Percentiles rank a stretch among this genome's conserved stretches.
phyloP scores from a whole-genome alignment of 768 basidiomycete species.

The Tylopilus subfusipes region DNA sequence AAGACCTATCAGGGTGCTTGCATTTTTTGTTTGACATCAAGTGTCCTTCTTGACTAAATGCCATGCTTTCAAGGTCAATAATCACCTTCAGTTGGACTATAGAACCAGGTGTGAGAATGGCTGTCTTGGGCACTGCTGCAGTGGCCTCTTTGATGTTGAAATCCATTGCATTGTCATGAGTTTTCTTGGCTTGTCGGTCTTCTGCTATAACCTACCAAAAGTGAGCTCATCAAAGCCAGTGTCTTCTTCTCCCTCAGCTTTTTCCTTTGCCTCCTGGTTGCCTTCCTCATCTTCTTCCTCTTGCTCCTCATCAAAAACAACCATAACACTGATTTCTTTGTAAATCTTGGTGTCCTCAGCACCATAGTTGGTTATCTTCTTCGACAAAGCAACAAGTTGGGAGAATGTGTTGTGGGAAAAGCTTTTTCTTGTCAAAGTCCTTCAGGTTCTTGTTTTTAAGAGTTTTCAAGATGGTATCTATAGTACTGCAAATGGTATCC shows the following conservation, averaged over 20 bases:
- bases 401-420: conserved; percentile 76
- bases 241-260: conserved; percentile 57
- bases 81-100: conserved; percentile 79
- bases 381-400: conserved; percentile 77
- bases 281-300: conserved; percentile 93
- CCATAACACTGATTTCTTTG: conserved; percentile 95
- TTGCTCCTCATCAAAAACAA: conserved; percentile 95
- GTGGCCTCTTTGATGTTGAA: conserved; percentile 58
- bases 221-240: conserved; percentile 68
- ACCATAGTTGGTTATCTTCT: conserved; percentile 95
- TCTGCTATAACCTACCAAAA: conserved; percentile 74
- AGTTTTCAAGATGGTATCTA: conserved; percentile 85
- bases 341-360: conserved; percentile 89
- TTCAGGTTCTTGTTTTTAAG: conserved; percentile 87
- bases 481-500: conserved; percentile 93
- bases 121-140: conserved; percentile 66
- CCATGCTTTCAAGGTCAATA: conserved; percentile 89
- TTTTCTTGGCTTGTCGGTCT: conserved; percentile 61
- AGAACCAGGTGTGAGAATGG: conserved; percentile 83
- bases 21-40: conserved; percentile 99
- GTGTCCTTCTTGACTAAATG: conserved; percentile 93
- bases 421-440: conserved; percentile 94
- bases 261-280: conserved; percentile 81
- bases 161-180: conserved; percentile 65
- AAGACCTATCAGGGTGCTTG: conserved; percentile 95